Conservation (phyloP, 106 monocot species). For the Triglochin maritima region DNA sequence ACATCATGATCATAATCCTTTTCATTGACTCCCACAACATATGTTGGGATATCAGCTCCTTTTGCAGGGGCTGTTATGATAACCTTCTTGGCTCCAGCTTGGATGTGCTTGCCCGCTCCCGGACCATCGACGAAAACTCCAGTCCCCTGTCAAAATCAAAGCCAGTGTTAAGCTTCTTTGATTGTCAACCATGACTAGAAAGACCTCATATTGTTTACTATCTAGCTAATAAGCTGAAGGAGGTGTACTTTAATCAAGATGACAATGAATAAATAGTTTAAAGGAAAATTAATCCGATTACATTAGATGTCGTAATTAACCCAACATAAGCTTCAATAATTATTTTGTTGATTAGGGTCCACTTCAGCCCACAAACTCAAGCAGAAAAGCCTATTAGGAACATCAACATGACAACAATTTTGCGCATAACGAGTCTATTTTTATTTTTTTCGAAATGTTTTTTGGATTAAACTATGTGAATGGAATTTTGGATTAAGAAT, state of each 20-base stretch:
- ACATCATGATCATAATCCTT: conserved; percentile 69
- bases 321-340: too few species aligned
- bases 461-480: too few species aligned
- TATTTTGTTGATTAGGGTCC: too few species aligned
- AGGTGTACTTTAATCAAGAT: not conserved
- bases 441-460: too few species aligned
- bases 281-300: not conserved
- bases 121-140: conserved; percentile 99
- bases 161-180: too few species aligned
- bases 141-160: conserved; percentile 46
- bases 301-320: too few species aligned
- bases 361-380: too few species aligned
- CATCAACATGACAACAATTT: too few species aligned
- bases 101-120: conserved; percentile 93
- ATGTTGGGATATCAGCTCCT: conserved; percentile 92
- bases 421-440: too few species aligned
- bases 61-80: conserved; percentile 96
- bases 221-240: not conserved
- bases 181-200: too few species aligned
- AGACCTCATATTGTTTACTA: not conserved
- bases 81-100: conserved; percentile 98
- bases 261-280: not conserved
- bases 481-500: not conserved
- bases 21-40: conserved; percentile 94
- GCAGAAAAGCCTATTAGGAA: too few species aligned